Percentiles rank a stretch among this genome's conserved stretches.
These are phyloP conservation scores for Geoglossum cookeanum DNA, from an alignment of 2,329 filamentous ascomycete genomes.

Conservation along the genomic window DNA sequence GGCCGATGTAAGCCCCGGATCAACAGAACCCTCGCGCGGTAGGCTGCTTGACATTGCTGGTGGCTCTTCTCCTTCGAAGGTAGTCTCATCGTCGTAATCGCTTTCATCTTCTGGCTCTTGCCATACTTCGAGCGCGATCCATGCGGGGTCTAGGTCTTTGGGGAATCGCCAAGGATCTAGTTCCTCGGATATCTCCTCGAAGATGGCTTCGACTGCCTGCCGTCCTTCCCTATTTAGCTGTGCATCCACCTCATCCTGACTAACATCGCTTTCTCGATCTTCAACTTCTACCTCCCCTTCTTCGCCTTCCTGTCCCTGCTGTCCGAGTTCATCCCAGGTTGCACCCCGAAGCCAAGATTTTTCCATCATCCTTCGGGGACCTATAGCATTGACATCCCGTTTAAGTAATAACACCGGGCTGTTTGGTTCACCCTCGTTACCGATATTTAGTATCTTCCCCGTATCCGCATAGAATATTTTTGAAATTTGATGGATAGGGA, in stretches of 20 bases:
- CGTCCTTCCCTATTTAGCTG: constrained; percentile 23
- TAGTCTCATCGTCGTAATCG: constrained; percentile 24
- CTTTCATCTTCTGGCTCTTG: constrained; percentile 41
- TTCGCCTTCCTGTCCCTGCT: too few species aligned
- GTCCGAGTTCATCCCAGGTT: constrained; percentile 16
- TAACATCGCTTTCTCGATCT: constrained; percentile 10
- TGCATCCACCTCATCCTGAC: constrained; percentile 21
- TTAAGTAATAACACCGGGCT: constrained; percentile 59
- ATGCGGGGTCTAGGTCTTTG: constrained; percentile 64
- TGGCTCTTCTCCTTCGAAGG: constrained; percentile 10
- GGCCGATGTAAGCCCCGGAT: constrained; percentile 21
- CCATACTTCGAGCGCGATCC: constrained; percentile 80
- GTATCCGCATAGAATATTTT: constrained; percentile 92
- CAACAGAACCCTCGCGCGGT: constrained; percentile 17
- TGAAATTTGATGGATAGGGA: constrained; percentile 57
- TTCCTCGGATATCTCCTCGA: constrained; percentile 11
- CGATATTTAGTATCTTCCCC: constrained; percentile 74
- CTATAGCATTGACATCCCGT: constrained; percentile 44
- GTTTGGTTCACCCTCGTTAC: constrained; percentile 45
- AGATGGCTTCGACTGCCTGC: constrained; percentile 6
- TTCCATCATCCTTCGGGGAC: constrained; percentile 39
- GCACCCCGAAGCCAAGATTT: constrained; percentile 17
- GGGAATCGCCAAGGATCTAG: constrained; percentile 41
- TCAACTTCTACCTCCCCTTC: constrained; percentile 17
- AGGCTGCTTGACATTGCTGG: constrained; percentile 6